phyloP scores from a whole-genome alignment of 257 asterid genomes.

The Solanum chaucha region DNA sequence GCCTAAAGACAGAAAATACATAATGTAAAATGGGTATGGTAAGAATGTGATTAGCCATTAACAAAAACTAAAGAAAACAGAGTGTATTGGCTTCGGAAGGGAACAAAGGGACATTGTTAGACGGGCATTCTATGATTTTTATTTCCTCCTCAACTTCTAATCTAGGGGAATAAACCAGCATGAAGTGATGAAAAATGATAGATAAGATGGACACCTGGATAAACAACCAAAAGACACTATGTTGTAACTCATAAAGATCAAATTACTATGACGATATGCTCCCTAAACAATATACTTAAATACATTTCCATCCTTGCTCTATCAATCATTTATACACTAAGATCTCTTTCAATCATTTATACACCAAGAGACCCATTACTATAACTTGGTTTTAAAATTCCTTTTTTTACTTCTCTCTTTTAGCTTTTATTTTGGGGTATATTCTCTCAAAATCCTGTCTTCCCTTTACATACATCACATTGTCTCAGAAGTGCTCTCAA shows the following conservation, averaged over 20 bases:
- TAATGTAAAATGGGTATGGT: background rate
- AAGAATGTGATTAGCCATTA: background rate
- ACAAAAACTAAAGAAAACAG: background rate
- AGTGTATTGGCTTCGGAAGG: background rate
- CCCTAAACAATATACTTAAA: background rate
- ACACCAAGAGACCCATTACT: background rate
- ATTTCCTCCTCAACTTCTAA: background rate
- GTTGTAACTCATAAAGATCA: background rate
- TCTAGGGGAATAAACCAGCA: background rate
- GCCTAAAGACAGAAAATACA: conserved; percentile 32
- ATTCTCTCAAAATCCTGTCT: background rate
- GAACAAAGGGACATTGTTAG: background rate
- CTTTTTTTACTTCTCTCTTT: background rate
- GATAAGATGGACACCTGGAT: background rate
- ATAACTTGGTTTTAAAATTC: background rate
- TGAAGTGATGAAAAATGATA: background rate
- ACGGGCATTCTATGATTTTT: background rate
- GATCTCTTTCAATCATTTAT: background rate
- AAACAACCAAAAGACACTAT: background rate
- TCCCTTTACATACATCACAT: background rate
- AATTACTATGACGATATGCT: background rate
- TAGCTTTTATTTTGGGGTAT: background rate
- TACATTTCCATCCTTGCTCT: background rate
- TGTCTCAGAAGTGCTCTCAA: background rate
- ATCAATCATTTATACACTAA: background rate